Evolutionary conservation across 176 grass and related monocot genomes (phyloP).

Genomic region (Chrysopogon serrulatus): DNA sequence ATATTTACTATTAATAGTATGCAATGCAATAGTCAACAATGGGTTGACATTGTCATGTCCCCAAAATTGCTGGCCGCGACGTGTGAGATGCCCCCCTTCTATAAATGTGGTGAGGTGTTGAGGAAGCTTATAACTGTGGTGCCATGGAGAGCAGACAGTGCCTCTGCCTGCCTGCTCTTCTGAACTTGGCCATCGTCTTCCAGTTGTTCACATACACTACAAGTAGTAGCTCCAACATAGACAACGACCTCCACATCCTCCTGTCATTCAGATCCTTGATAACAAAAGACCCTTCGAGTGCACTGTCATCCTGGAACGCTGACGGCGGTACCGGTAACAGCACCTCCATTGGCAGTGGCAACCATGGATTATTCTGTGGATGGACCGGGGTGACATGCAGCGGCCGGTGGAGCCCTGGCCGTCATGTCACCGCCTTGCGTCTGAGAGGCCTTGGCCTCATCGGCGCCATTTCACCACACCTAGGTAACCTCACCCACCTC

Average conservation of each 20-base stretch:
- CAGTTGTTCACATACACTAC: neutral
- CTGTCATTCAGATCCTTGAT: neutral
- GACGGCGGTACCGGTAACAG: neutral
- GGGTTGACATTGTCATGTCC: no score
- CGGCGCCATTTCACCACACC: neutral
- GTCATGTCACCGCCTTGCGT: neutral
- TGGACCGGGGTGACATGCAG: neutral
- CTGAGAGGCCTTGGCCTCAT: neutral
- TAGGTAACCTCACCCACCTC: neutral
- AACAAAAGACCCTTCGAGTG: neutral
- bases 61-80: no score
- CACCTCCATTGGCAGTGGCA: neutral
- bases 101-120: no score
- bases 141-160: neutral
- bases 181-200: neutral
- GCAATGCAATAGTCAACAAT: no score
- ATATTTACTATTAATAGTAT: no score
- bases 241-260: neutral
- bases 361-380: neutral
- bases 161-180: neutral
- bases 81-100: no score
- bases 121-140: no score
- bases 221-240: neutral
- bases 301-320: neutral
- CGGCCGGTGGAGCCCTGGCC: neutral